A percentile compares a stretch with the other conserved stretches of the same genome.
Conservation (phyloP, 2,329 filamentous ascomycete species). For the Gyromitra esculenta region DNA sequence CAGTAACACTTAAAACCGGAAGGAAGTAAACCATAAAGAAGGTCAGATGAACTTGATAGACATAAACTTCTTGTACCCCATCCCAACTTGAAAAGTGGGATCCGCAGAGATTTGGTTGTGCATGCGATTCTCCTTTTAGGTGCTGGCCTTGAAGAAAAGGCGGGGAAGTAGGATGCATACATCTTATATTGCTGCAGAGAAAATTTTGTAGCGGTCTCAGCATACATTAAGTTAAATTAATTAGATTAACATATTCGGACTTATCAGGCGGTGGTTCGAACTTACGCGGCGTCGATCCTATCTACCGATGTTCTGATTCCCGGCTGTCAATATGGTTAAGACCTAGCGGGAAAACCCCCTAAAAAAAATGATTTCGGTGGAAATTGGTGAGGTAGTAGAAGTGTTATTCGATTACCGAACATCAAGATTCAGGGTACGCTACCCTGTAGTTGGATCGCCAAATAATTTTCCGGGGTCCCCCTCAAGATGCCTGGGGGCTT, state of each 20-base stretch:
- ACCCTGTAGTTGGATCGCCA: constrained; percentile 8
- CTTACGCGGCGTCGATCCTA: constrained; percentile 31
- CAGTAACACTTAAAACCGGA: not conserved
- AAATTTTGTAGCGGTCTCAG: constrained; percentile 13
- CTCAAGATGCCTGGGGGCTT: not conserved
- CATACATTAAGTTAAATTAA: constrained; percentile 32
- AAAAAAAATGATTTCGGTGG: not conserved
- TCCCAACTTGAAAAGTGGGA: not conserved
- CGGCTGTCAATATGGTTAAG: not conserved
- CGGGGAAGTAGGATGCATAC: not conserved
- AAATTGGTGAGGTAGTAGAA: not conserved
- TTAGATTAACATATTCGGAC: constrained; percentile 2
- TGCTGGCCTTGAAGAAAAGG: not conserved
- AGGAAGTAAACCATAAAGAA: not conserved
- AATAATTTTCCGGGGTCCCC: not conserved
- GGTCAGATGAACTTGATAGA: not conserved
- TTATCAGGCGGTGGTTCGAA: not conserved
- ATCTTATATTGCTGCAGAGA: constrained; percentile 1
- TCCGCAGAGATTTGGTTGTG: not conserved
- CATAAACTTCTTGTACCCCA: not conserved
- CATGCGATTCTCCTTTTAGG: not conserved
- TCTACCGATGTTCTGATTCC: not conserved
- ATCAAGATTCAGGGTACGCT: constrained; percentile 16
- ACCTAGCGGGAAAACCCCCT: too few relatives aligned
- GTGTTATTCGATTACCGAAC: constrained; percentile 7